Conservation (phyloP, 179 eudicot genomes). For the Gypsophila paniculata region DNA sequence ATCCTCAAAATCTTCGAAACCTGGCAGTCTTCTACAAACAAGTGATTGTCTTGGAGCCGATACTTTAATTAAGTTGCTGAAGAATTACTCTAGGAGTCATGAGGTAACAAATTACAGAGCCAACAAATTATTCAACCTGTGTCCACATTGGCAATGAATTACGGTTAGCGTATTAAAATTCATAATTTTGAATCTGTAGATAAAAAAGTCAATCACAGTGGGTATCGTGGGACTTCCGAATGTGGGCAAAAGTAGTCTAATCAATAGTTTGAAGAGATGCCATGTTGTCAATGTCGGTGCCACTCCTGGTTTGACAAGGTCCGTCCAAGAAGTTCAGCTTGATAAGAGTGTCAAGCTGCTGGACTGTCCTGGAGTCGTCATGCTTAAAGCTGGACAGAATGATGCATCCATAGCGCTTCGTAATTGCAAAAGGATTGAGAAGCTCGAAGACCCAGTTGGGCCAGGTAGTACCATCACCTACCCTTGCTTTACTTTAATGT, state of each 20-base stretch:
- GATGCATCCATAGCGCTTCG: constrained; percentile 78
- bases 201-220: constrained; percentile 84
- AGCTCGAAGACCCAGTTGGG: constrained; percentile 76
- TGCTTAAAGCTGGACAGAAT: constrained; percentile 70
- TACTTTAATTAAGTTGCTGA: constrained; percentile 76
- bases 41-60: constrained; percentile 99
- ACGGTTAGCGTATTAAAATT: not conserved
- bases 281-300: constrained; percentile 93
- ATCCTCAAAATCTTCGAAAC: constrained; percentile 56
- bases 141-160: not conserved
- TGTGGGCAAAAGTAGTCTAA: constrained; percentile 97
- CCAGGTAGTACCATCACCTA: constrained; percentile 50
- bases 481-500: not conserved
- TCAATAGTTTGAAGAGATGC: constrained; percentile 91
- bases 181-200: constrained; percentile 40
- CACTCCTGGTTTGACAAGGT: constrained; percentile 91
- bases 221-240: constrained; percentile 94
- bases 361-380: constrained; percentile 98
- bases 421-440: constrained; percentile 91
- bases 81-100: constrained; percentile 91
- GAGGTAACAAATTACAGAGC: constrained; percentile 43
- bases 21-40: constrained; percentile 66
- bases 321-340: constrained; percentile 93
- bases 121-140: not conserved
- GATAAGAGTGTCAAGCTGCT: constrained; percentile 87